These are phyloP conservation scores for Pelargonium myrrhifolium DNA, from an alignment of 441 rosid species.

Conservation along the genomic window DNA sequence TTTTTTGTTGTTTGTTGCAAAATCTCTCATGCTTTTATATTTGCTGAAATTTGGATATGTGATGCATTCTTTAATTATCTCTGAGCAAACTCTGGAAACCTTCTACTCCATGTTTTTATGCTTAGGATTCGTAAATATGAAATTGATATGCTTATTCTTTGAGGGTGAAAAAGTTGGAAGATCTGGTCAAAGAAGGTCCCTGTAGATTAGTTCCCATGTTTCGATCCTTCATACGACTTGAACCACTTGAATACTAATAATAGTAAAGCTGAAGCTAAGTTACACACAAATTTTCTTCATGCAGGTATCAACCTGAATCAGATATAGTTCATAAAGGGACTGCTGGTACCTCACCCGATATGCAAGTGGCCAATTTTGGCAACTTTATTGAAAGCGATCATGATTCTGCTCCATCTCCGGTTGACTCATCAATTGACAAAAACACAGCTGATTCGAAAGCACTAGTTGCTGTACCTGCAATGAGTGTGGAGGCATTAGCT, in stretches of 20 bases:
- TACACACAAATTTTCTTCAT: not conserved
- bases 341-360: constrained; percentile 31
- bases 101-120: not conserved
- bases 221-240: no score
- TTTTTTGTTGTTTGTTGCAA: no score
- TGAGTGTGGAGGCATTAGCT: constrained; percentile 45
- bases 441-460: constrained; percentile 42
- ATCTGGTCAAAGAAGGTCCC: not conserved
- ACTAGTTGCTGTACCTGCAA: constrained; percentile 44
- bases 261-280: not conserved
- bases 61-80: no score
- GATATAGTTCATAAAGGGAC: constrained; percentile 27
- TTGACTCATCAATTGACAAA: constrained; percentile 36
- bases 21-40: no score
- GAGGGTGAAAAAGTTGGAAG: not conserved
- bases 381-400: constrained; percentile 49
- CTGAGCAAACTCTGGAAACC: no score
- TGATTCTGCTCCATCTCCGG: constrained; percentile 54
- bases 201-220: no score
- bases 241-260: not conserved
- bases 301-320: constrained; percentile 39
- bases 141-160: not conserved
- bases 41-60: no score
- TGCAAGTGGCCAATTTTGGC: constrained; percentile 30
- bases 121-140: not conserved